Percentiles rank a stretch among this genome's conserved stretches.
These are phyloP conservation scores for Ambispora gerdemannii DNA, from an alignment of 192 early-diverging fungal genomes.

Conservation along the genomic window DNA sequence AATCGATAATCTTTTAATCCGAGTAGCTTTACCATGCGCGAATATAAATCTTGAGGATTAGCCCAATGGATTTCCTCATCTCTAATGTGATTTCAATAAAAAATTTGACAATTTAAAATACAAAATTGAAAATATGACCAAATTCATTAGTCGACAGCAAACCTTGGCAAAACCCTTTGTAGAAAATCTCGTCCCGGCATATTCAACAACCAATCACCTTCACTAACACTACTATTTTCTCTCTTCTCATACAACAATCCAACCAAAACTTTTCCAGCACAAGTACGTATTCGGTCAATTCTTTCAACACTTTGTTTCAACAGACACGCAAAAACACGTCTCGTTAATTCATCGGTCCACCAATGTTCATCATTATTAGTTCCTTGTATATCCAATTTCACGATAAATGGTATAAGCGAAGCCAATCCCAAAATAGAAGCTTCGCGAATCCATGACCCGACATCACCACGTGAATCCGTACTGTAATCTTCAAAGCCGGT, in stretches of 20 bases:
- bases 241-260: conserved; percentile 41
- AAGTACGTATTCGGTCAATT: conserved; percentile 80
- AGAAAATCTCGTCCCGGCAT: conserved; percentile 31
- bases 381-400: conserved; percentile 31
- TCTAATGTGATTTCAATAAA: conserved; percentile 27
- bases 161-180: conserved; percentile 31
- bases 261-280: conserved; percentile 64
- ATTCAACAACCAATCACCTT: conserved; percentile 26
- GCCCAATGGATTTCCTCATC: conserved; percentile 57
- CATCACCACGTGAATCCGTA: conserved; percentile 88
- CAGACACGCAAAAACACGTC: conserved; percentile 44
- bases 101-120: conserved; percentile 16
- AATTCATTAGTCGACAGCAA: not conserved
- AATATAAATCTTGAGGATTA: conserved; percentile 60
- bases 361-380: conserved; percentile 30
- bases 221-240: conserved; percentile 1
- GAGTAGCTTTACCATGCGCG: conserved; percentile 56
- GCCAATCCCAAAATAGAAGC: conserved; percentile 60
- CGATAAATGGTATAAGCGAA: conserved; percentile 42
- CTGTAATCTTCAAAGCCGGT: conserved; percentile 79
- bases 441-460: conserved; percentile 90
- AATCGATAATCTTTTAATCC: conserved; percentile 51
- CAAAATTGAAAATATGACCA: not conserved
- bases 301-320: conserved; percentile 85
- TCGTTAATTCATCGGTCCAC: conserved; percentile 40